phyloP scores from a whole-genome alignment of 2,329 filamentous ascomycete genomes.

The Colletotrichum trifolii region DNA sequence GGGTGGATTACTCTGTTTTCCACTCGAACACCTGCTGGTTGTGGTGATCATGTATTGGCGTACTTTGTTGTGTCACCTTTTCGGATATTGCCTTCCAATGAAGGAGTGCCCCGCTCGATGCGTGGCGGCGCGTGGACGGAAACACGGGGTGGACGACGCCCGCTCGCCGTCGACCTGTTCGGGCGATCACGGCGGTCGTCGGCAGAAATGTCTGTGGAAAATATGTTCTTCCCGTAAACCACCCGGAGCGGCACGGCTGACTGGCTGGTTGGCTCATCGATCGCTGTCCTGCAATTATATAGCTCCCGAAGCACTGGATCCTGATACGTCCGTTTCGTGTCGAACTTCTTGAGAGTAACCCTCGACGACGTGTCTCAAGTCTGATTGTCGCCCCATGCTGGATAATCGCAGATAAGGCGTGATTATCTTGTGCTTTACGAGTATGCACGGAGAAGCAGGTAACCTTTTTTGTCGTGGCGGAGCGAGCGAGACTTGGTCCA shows the following conservation, averaged over 20 bases:
- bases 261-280: neutral
- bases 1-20: neutral
- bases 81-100: neutral
- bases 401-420: slow-evolving; percentile 1
- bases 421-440: no score
- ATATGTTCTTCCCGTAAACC: neutral
- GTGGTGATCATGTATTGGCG: no score
- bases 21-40: no score
- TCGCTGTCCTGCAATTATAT: slow-evolving; percentile 19
- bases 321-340: slow-evolving; percentile 14
- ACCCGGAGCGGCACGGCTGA: slow-evolving; percentile 9
- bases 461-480: neutral
- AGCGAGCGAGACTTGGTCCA: neutral
- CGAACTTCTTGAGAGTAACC: no score
- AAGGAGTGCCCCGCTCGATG: neutral
- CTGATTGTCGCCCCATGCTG: no score
- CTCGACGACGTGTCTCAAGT: neutral
- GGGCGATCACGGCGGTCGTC: slow-evolving; percentile 25
- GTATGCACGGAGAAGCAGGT: neutral
- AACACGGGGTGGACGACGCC: slow-evolving; percentile 14
- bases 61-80: no score
- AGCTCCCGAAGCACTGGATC: slow-evolving; percentile 21
- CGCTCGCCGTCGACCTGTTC: slow-evolving; percentile 19
- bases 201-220: slow-evolving; percentile 13
- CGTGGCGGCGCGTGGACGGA: neutral